Evolutionary conservation across 2,329 filamentous ascomycete species (phyloP), one percentile per base, ranked within the genome.

Genomic region (Fusarium brachygibbosum): DNA sequence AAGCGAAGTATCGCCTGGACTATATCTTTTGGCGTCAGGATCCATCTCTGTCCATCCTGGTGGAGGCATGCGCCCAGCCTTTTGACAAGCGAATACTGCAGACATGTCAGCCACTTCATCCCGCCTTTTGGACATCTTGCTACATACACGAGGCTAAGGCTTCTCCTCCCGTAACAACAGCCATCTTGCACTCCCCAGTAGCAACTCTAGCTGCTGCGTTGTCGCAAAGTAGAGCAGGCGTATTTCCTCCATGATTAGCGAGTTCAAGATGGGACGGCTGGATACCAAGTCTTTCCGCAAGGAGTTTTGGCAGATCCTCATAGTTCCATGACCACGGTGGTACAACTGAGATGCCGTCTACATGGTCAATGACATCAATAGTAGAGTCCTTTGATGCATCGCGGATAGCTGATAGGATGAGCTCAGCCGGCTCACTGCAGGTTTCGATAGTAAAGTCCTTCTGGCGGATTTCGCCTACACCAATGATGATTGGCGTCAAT

Each of bases 311-410:
- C 3, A 91, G 76, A 73, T 91, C 85, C 2, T 81, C 77, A 72
- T 91, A 91, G 1, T 86, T 84, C 89, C 89, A 91, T 0, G 89
- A 90, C 89, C 89, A 91, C 0, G 87, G 87, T 40, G 82, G 83
- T 12, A 91, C 88, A 6, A 90, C 83, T 42, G 85, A 81, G 45
- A 91, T 80, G 68, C 85, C 87, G 73, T 91, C 88, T 53, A 90
- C 21, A 2, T 41, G 10, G 2, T 16, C n/a, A 11, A 44, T 21
- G 7, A 31, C 9, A 10, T 59, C 64, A 6, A 41, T 84, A 1
- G 78, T 40, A 0, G 71, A 13, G 68, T 91, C 88, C 38, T 79
- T 56, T 5, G 90, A 73, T 3, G 88, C 86, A 17, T 75, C 75
- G 5, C 77, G 71, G 31, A 90, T 86, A 2, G 89, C 87, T 59